Percentiles rank a stretch among this genome's conserved stretches.
phyloP scores from a whole-genome alignment of 352 stramenopile genomes.

The Pythium aphanidermatum region DNA sequence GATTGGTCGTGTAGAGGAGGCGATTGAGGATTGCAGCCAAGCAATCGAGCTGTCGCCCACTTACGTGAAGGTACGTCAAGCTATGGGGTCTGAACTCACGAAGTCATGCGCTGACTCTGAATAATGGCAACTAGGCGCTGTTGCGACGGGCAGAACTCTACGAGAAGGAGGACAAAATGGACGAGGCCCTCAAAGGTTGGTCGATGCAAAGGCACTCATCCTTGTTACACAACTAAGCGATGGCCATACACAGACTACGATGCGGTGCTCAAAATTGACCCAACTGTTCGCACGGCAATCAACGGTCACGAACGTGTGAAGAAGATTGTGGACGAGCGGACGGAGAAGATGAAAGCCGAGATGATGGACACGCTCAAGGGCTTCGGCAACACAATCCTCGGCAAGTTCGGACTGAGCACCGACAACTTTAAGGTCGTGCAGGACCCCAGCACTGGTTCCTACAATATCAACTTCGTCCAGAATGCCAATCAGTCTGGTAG shows the following conservation, averaged over 20 bases:
- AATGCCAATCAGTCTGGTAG: conserved; percentile 38
- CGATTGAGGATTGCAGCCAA: conserved; percentile 92
- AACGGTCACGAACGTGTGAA: conserved; percentile 71
- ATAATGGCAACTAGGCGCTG: conserved; percentile 39
- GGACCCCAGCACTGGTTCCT: conserved; percentile 95
- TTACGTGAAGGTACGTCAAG: conserved; percentile 97
- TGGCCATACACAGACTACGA: conserved; percentile 52
- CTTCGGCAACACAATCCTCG: conserved; percentile 97
- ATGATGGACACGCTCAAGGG: conserved; percentile 98
- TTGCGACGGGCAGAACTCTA: conserved; percentile 89
- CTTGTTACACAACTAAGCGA: too few relatives aligned
- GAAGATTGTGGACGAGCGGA: conserved; percentile 89
- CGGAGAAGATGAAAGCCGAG: conserved; percentile 98
- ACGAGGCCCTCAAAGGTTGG: conserved; percentile 89
- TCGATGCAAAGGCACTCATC: not conserved
- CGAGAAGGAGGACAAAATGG: conserved; percentile 91
- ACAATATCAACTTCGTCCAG: conserved; percentile 95
- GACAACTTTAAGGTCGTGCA: conserved; percentile 99
- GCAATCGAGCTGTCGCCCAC: conserved; percentile 91
- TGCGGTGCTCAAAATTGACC: conserved; percentile 91
- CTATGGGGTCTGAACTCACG: too few relatives aligned
- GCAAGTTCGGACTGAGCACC: conserved; percentile 98
- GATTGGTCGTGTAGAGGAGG: conserved; percentile 76
- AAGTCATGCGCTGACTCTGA: not conserved
- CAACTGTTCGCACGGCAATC: conserved; percentile 50